Evolutionary conservation across 345 rosid species (phyloP).

Genomic region (Salix viminalis): DNA sequence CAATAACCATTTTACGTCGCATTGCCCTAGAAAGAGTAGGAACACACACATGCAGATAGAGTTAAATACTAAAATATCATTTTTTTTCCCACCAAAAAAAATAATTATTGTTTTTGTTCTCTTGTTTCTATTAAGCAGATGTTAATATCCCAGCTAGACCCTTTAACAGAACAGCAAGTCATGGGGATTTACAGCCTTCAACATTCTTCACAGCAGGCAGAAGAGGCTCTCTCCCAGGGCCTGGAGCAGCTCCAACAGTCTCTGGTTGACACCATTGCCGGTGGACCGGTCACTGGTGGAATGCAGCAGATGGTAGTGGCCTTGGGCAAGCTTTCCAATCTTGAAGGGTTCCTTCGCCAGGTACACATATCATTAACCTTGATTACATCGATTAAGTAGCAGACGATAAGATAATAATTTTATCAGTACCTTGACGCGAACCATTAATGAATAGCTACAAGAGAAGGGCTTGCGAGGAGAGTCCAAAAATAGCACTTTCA

Average conservation of each 20-base stretch:
- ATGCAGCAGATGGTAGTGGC: constrained; percentile 97
- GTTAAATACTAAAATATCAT: background rate
- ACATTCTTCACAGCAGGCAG: constrained; percentile 92
- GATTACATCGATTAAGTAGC: background rate
- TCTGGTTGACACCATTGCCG: constrained; percentile 69
- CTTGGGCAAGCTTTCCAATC: constrained; percentile 80
- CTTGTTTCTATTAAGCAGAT: constrained; percentile 39
- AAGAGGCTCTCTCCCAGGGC: constrained; percentile 91
- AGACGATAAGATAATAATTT: too few species aligned
- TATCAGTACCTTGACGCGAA: too few species aligned
- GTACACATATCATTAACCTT: constrained; percentile 23
- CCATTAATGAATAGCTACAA: background rate
- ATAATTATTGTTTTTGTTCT: background rate
- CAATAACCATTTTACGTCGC: too few species aligned
- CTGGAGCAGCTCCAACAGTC: constrained; percentile 91
- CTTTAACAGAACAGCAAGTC: constrained; percentile 83
- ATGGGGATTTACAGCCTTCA: constrained; percentile 91
- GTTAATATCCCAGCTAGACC: constrained; percentile 74
- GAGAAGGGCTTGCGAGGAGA: background rate
- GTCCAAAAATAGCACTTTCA: background rate
- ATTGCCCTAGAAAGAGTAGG: background rate
- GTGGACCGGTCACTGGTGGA: constrained; percentile 50
- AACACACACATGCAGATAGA: background rate
- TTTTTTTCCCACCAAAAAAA: background rate
- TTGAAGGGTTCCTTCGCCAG: constrained; percentile 96